Conservation (phyloP, 306 rosid species). For the Casuarina glauca region DNA sequence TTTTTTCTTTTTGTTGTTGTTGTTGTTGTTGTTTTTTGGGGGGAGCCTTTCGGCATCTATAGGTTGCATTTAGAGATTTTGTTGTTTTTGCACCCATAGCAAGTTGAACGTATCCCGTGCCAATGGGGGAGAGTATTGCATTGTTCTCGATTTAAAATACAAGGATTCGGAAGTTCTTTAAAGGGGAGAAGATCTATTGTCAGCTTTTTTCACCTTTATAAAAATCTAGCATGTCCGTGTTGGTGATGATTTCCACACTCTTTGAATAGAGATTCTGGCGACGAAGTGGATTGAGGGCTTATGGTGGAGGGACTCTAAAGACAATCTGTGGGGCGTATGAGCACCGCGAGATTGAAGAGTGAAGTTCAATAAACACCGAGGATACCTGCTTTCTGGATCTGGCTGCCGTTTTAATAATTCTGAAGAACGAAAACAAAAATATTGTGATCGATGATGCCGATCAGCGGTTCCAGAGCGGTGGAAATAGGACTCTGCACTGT, state of each 20-base stretch:
- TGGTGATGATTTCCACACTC: not conserved
- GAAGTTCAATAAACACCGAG: not conserved
- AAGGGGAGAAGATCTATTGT: not conserved
- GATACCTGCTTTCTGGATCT: not conserved
- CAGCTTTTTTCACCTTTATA: not conserved
- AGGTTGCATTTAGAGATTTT: slow-evolving; percentile 33
- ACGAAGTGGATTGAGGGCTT: not conserved
- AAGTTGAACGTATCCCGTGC: slow-evolving; percentile 10
- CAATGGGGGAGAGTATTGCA: not conserved
- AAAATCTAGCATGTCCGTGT: not conserved
- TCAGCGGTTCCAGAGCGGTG: too few relatives aligned
- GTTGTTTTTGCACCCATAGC: slow-evolving; percentile 22
- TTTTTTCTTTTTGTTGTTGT: slow-evolving; percentile 22
- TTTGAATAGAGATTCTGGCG: not conserved
- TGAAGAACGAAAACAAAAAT: too few relatives aligned
- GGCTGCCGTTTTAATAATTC: too few relatives aligned
- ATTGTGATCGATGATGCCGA: too few relatives aligned
- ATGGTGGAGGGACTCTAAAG: not conserved
- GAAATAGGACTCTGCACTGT: too few relatives aligned
- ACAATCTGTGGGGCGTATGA: not conserved
- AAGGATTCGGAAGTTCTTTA: slow-evolving; percentile 4
- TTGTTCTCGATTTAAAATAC: slow-evolving; percentile 1
- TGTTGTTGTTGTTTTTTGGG: slow-evolving; percentile 10
- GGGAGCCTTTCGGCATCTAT: slow-evolving; percentile 17
- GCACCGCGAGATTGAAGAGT: slow-evolving; percentile 1